phyloP scores from a whole-genome alignment of 805 yeast species.

The Yarrowia deformans region DNA sequence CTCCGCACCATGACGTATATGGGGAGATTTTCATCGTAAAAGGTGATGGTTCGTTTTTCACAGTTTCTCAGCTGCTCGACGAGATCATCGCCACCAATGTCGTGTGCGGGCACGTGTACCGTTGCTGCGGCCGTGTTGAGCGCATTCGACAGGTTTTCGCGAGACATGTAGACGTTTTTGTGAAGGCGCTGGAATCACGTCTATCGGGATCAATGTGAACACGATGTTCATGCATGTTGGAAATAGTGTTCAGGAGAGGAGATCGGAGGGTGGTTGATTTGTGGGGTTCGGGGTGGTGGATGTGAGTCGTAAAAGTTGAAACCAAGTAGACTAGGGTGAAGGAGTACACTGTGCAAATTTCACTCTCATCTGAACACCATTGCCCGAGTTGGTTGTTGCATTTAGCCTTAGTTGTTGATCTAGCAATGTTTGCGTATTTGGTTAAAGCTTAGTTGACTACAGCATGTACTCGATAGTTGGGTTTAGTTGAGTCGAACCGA shows the following conservation, averaged over 20 bases:
- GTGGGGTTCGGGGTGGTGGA: neutral
- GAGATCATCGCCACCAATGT: constrained; percentile 7
- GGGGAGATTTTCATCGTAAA: constrained; percentile 35
- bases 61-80: constrained; percentile 10
- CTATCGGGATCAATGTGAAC: constrained; percentile 23
- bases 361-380: too few species aligned
- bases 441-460: neutral
- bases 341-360: too few species aligned
- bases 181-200: neutral
- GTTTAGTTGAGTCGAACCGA: neutral
- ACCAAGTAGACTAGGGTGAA: neutral
- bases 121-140: constrained; percentile 35
- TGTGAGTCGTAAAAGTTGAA: neutral
- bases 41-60: constrained; percentile 20
- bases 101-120: constrained; percentile 31
- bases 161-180: constrained; percentile 2
- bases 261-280: neutral
- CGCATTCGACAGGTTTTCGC: constrained; percentile 37
- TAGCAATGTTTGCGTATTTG: neutral
- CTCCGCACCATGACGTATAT: constrained; percentile 32
- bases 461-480: neutral
- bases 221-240: constrained; percentile 23
- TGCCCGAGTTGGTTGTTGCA: neutral
- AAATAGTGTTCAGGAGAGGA: constrained; percentile 16
- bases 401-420: neutral